Evolutionary conservation across 768 basidiomycete species (phyloP).

Genomic region (Lactarius psammicola): DNA sequence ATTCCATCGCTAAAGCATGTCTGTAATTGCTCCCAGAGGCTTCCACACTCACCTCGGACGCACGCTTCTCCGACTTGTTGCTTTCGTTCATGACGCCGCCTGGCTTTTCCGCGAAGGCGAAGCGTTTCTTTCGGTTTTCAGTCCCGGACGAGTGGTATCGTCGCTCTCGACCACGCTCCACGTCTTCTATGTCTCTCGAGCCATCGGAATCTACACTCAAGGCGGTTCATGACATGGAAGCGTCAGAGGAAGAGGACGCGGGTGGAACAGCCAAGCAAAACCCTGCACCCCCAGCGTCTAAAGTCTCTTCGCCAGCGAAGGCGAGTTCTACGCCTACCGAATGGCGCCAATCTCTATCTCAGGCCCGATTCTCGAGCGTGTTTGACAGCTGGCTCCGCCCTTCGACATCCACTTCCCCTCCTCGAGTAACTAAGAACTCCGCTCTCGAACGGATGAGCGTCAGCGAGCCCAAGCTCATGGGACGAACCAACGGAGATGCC

Average conservation of each 20-base stretch:
- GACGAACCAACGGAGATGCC: constrained; percentile 36
- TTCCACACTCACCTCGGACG: constrained; percentile 45
- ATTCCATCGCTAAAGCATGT: background rate
- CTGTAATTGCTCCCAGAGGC: constrained; percentile 36
- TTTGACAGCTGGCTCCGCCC: constrained; percentile 64
- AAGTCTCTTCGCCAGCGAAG: constrained; percentile 19
- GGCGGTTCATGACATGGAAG: constrained; percentile 49
- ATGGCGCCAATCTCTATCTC: constrained; percentile 54
- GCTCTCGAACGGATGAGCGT: constrained; percentile 51
- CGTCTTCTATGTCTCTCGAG: constrained; percentile 46
- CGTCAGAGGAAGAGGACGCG: constrained; percentile 46
- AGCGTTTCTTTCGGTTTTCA: constrained; percentile 56
- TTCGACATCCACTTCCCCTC: constrained; percentile 40
- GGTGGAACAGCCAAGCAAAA: constrained; percentile 63
- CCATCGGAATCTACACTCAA: constrained; percentile 54
- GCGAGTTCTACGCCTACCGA: constrained; percentile 42
- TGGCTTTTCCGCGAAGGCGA: constrained; percentile 43
- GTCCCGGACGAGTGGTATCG: constrained; percentile 82
- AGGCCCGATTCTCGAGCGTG: constrained; percentile 59
- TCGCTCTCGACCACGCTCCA: constrained; percentile 56
- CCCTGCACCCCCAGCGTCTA: constrained; percentile 36
- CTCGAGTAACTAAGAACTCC: constrained; percentile 32
- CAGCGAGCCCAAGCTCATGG: constrained; percentile 66
- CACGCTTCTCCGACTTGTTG: constrained; percentile 45
- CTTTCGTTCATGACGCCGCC: constrained; percentile 42